Base-by-base conservation (phyloP, 257 asterid species). In the Handroanthus guayacan region DNA sequence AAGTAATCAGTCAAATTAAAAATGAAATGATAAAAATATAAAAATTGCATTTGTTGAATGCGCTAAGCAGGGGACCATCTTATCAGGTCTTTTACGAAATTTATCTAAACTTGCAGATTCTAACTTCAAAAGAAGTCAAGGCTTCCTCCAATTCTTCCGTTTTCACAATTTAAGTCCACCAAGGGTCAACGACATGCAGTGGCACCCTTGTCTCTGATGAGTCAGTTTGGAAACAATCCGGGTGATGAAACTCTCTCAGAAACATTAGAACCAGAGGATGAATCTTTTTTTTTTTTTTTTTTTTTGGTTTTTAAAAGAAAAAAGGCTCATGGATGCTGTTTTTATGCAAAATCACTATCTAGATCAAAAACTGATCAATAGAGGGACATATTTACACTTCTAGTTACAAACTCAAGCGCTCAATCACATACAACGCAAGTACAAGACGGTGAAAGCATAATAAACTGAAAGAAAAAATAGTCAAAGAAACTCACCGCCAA, bases 401-500 rank as follows among this genome's bases (percentile, higher is more conserved):
- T 4, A 10, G 34, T 34, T 36, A 34, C 12, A 13, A 62, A n/a
- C 10, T 25, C n/a, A 31, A 20, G 55, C 57, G 13, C 18, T 14
- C 6, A 13, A 18, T 51, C 14, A 41, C 20, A 37, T 38, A 41
- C 64, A 47, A 43, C 50, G 52, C 18, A 31, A 11, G 45, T n/a
- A 52, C 17, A 25, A 17, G 31, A 13, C 16, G 4, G 18, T 48
- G 25, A 9, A 39, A 48, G 1, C 38, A 51, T 54, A 50, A 36
- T 3, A 62, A 5, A 2, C 16, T 38, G 6, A 36, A 66, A 44
- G 0, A 43, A 75, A 61, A 68, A 74, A 72, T 17, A 62, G 41
- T 48, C 64, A 60, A 43, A 67, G 74, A 63, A 70, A 82, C 95
- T 84, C 79, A 94, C 98, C 81, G 89, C 75, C 73, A 94, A 80